Evolutionary conservation across 352 stramenopile species (phyloP).

Genomic region (Globisporangium apiculatum): DNA sequence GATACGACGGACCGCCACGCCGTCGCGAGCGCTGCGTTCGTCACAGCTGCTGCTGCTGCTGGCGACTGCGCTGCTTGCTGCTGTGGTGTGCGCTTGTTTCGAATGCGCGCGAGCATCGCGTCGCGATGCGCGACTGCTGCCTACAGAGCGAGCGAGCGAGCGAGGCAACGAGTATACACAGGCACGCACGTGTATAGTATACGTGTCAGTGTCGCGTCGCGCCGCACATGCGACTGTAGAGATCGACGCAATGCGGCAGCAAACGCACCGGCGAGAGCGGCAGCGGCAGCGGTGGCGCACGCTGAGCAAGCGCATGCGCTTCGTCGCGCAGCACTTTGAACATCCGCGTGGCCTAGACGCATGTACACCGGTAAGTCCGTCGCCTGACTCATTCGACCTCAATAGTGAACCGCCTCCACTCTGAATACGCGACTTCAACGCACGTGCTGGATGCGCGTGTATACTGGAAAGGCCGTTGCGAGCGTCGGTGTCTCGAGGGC

Average conservation of each 20-base stretch:
- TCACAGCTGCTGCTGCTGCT: neutral
- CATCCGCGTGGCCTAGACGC: slow-evolving; percentile 12
- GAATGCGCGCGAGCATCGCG: slow-evolving; percentile 29
- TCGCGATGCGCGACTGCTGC: slow-evolving; percentile 30
- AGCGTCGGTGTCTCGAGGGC: slow-evolving; percentile 25
- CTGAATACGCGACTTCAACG: neutral
- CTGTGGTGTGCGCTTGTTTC: slow-evolving; percentile 9
- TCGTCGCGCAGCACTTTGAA: slow-evolving; percentile 29
- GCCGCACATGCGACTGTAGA: neutral
- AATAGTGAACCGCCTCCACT: no score
- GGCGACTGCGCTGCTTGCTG: neutral
- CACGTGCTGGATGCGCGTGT: slow-evolving; percentile 46
- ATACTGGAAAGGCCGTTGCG: slow-evolving; percentile 38
- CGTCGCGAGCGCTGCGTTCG: neutral
- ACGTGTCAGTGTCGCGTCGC: neutral
- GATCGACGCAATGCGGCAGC: neutral
- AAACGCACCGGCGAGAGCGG: slow-evolving; percentile 23
- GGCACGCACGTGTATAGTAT: neutral
- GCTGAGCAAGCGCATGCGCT: slow-evolving; percentile 19
- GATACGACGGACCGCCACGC: neutral
- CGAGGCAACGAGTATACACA: neutral
- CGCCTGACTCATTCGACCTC: no score
- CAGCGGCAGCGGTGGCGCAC: slow-evolving; percentile 19
- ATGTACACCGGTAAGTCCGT: no score
- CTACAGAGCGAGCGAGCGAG: slow-evolving; percentile 2